Percentiles rank a stretch among this genome's conserved stretches.
These are phyloP conservation scores for Graphiopsis chlorocephala DNA, from an alignment of 2,329 filamentous ascomycete species.

Conservation along the genomic window DNA sequence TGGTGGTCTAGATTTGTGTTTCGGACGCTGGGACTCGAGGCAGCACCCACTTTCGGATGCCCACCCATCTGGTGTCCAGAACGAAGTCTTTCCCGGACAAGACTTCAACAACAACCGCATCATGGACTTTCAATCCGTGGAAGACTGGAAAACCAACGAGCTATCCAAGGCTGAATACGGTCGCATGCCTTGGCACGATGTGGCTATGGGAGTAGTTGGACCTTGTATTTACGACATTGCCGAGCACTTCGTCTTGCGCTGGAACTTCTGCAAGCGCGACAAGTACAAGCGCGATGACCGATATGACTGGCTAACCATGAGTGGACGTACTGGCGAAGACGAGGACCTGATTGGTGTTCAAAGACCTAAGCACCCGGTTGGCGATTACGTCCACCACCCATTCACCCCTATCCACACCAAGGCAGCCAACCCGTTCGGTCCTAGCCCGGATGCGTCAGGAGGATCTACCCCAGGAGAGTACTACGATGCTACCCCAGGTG, in stretches of 20 bases:
- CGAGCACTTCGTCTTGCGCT: conserved; percentile 89
- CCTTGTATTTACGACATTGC: conserved; percentile 91
- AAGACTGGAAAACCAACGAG: conserved; percentile 91
- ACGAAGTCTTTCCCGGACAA: conserved; percentile 91
- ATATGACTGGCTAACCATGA: conserved; percentile 81
- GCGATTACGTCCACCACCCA: conserved; percentile 82
- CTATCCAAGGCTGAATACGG: conserved; percentile 87
- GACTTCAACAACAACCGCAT: conserved; percentile 98
- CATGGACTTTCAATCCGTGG: conserved; percentile 88
- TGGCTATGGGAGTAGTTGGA: conserved; percentile 86
- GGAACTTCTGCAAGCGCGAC: conserved; percentile 96
- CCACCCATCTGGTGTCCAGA: conserved; percentile 75
- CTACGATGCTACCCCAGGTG: conserved; percentile 27
- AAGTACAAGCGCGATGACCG: conserved; percentile 88
- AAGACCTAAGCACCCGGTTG: conserved; percentile 82
- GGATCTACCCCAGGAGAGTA: conserved; percentile 21
- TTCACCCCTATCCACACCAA: conserved; percentile 67
- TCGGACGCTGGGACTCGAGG: conserved; percentile 86
- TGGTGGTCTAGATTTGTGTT: conserved; percentile 90
- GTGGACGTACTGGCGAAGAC: conserved; percentile 71
- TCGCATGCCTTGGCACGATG: conserved; percentile 98
- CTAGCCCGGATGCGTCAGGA: conserved; percentile 5
- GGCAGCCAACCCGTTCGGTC: conserved; percentile 39
- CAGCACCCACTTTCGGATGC: conserved; percentile 85
- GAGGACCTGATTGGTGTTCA: conserved; percentile 88